Evolutionary conservation across 2,329 filamentous ascomycete species (phyloP).

Genomic region (Periconia macrospinosa): DNA sequence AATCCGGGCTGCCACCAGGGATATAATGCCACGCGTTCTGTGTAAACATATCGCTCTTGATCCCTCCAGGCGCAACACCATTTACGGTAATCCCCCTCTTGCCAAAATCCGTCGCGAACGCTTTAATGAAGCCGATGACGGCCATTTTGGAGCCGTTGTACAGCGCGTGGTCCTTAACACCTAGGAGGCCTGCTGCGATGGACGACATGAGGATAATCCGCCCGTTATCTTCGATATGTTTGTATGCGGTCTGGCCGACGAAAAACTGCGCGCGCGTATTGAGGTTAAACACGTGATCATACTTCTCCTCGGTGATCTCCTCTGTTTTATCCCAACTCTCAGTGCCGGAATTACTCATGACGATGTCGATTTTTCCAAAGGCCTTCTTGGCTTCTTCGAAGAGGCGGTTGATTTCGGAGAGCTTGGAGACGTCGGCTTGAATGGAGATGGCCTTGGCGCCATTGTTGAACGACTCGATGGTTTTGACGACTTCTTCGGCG

Average conservation of each 20-base stretch:
- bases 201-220: conserved; percentile 75
- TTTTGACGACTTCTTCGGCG: conserved; percentile 52
- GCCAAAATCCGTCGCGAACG: conserved; percentile 72
- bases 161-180: conserved; percentile 70
- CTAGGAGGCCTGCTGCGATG: conserved; percentile 68
- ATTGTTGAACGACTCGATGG: conserved; percentile 50
- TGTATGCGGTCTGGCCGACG: conserved; percentile 74
- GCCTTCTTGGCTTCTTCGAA: conserved; percentile 49
- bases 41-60: conserved; percentile 78
- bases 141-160: conserved; percentile 75
- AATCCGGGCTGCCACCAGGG: conserved; percentile 52
- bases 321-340: conserved; percentile 69
- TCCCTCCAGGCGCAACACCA: conserved; percentile 70
- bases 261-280: conserved; percentile 76
- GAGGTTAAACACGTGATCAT: conserved; percentile 69
- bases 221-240: conserved; percentile 69
- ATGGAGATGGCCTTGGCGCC: conserved; percentile 59
- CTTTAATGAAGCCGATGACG: conserved; percentile 71
- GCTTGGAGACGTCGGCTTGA: conserved; percentile 60
- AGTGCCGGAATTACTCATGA: conserved; percentile 61
- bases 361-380: conserved; percentile 49
- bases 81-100: conserved; percentile 70
- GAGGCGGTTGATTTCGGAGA: conserved; percentile 61
- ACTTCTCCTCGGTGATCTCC: conserved; percentile 70
- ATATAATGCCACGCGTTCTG: conserved; percentile 62